A percentile compares a stretch with the other conserved stretches of the same genome.
Conservation (phyloP, 1,284 basidiomycete genomes). For the Marasmius fiardii region DNA sequence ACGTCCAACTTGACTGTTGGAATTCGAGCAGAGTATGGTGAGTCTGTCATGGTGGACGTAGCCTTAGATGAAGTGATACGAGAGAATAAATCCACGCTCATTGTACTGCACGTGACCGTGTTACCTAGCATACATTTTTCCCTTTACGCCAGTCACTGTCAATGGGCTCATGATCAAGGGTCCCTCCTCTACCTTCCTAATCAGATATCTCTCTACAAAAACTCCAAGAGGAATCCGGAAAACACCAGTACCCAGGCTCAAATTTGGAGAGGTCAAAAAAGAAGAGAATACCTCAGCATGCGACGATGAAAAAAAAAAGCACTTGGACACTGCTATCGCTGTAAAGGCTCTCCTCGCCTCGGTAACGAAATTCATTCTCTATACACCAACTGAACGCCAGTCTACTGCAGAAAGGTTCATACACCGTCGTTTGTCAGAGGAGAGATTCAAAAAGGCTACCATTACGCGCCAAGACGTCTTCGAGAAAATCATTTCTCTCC, state of each 20-base stretch:
- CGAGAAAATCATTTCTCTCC: slow-evolving; percentile 30
- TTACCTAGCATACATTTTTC: too few relatives aligned
- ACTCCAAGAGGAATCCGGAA: too few relatives aligned
- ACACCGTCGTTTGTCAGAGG: slow-evolving; percentile 1
- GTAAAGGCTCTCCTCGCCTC: slow-evolving; percentile 1
- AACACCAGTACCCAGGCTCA: too few relatives aligned
- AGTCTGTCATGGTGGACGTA: neutral
- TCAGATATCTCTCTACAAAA: too few relatives aligned
- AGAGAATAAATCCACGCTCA: neutral
- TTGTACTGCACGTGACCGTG: too few relatives aligned
- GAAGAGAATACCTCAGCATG: neutral
- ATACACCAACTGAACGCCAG: neutral
- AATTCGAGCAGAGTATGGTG: slow-evolving; percentile 16
- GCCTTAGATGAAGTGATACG: neutral
- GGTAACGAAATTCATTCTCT: neutral
- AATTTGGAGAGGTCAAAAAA: too few relatives aligned
- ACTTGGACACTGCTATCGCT: neutral
- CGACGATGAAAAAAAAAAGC: neutral
- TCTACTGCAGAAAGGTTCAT: slow-evolving; percentile 3
- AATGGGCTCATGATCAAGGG: too few relatives aligned
- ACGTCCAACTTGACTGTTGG: slow-evolving; percentile 47
- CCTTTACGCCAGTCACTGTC: too few relatives aligned
- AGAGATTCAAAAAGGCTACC: neutral
- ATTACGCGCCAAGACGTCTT: slow-evolving; percentile 20
- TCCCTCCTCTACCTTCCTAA: too few relatives aligned